These are phyloP conservation scores for Polymyxa betae DNA, from an alignment of 208 protist species.

Conservation along the genomic window DNA sequence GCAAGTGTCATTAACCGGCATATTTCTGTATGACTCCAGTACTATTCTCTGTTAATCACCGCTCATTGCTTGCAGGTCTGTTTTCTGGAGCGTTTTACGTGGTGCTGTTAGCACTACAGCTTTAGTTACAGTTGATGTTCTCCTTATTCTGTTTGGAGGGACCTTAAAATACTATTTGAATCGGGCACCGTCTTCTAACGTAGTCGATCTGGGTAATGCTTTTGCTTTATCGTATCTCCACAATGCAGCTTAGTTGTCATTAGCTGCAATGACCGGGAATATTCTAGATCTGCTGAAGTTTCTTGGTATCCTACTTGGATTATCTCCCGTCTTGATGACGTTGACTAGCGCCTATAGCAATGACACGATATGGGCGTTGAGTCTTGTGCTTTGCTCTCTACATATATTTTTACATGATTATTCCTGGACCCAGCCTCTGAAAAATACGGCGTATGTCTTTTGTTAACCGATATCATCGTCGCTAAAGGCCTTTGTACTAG, in stretches of 20 bases:
- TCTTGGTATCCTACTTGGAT: background rate
- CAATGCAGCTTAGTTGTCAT: background rate
- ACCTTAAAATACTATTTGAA: no score
- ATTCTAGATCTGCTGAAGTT: background rate
- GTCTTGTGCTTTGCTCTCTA: background rate
- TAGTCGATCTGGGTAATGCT: background rate
- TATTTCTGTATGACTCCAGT: background rate
- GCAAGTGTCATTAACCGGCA: background rate
- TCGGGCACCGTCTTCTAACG: no score
- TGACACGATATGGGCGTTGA: background rate
- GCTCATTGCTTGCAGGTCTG: background rate
- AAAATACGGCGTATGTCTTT: background rate
- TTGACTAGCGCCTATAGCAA: conserved; percentile 9
- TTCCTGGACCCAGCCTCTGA: background rate
- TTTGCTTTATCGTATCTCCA: no score
- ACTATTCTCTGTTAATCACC: no score
- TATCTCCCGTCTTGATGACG: background rate
- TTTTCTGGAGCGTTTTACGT: background rate
- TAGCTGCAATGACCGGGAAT: background rate
- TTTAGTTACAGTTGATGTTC: background rate
- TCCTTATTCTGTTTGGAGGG: background rate
- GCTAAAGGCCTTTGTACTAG: background rate
- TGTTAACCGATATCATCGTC: background rate
- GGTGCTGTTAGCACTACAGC: background rate
- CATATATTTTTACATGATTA: background rate